Evolutionary conservation across 208 protist genomes (phyloP).

Genomic region (Acanthamoeba royreba): DNA sequence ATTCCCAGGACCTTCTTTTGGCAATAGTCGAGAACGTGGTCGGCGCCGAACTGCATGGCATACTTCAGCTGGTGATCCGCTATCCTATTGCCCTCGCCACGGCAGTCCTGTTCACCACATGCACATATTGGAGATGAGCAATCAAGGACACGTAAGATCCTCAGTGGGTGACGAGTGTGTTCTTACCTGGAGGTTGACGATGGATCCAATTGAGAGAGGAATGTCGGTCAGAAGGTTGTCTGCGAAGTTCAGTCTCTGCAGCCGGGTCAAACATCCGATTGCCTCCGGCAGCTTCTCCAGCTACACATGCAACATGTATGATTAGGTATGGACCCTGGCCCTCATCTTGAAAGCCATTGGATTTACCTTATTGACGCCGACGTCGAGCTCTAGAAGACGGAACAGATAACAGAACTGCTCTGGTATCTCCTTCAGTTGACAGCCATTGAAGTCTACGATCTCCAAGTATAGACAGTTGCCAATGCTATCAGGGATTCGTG

Average conservation of each 20-base stretch:
- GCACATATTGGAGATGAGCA: too few relatives aligned
- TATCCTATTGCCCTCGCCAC: not conserved
- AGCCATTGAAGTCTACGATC: slow-evolving; percentile 6
- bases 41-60: not conserved
- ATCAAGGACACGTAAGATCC: too few relatives aligned
- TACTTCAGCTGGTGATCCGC: not conserved
- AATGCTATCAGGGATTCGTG: slow-evolving; percentile 11
- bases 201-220: slow-evolving; percentile 19
- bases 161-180: too few relatives aligned
- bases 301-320: not conserved
- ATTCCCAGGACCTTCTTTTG: not conserved
- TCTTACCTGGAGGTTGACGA: not conserved
- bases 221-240: slow-evolving; percentile 43
- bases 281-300: slow-evolving; percentile 12
- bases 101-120: not conserved
- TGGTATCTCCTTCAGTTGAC: slow-evolving; percentile 34
- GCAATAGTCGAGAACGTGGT: not conserved
- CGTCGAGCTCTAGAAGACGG: not conserved
- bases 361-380: not conserved
- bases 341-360: not conserved
- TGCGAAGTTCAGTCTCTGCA: not conserved
- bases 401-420: slow-evolving; percentile 16
- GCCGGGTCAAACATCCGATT: slow-evolving; percentile 20
- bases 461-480: slow-evolving; percentile 35
- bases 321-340: too few relatives aligned